Conservation (phyloP, 2,329 filamentous ascomycete genomes). For the Xylariaceae sp. region DNA sequence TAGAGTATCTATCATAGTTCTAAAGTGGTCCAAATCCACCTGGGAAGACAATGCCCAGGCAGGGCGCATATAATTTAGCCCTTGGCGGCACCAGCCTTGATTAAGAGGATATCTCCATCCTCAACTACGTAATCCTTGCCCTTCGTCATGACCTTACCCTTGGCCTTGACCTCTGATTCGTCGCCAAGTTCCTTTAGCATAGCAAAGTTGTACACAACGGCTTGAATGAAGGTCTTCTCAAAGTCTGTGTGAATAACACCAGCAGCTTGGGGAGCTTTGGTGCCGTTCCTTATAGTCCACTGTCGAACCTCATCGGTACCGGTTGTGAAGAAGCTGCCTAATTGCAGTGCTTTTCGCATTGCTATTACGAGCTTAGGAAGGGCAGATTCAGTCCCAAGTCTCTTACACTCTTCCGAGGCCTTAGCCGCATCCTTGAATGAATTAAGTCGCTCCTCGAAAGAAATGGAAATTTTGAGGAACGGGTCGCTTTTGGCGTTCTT, state of each 20-base stretch:
- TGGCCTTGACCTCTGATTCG: conserved; percentile 83
- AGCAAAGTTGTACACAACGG: conserved; percentile 85
- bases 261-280: conserved; percentile 94
- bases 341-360: conserved; percentile 88
- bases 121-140: conserved; percentile 94
- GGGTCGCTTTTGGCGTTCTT: conserved; percentile 82
- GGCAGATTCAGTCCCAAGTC: conserved; percentile 78
- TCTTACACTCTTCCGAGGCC: conserved; percentile 83
- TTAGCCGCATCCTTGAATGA: conserved; percentile 75
- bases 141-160: conserved; percentile 97
- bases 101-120: conserved; percentile 78
- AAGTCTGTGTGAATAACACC: conserved; percentile 99
- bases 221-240: conserved; percentile 99
- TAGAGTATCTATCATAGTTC: conserved; percentile 10
- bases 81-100: conserved; percentile 87
- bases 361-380: conserved; percentile 87
- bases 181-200: conserved; percentile 82
- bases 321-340: conserved; percentile 96
- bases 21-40: conserved; percentile 12
- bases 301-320: conserved; percentile 95
- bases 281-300: conserved; percentile 95
- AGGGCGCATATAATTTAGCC: conserved; percentile 40
- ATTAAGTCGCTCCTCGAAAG: conserved; percentile 88
- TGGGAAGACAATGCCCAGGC: conserved; percentile 9
- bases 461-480: conserved; percentile 89